phyloP scores from a whole-genome alignment of 164 flowering plant genomes.

The Vitis rupestris region DNA sequence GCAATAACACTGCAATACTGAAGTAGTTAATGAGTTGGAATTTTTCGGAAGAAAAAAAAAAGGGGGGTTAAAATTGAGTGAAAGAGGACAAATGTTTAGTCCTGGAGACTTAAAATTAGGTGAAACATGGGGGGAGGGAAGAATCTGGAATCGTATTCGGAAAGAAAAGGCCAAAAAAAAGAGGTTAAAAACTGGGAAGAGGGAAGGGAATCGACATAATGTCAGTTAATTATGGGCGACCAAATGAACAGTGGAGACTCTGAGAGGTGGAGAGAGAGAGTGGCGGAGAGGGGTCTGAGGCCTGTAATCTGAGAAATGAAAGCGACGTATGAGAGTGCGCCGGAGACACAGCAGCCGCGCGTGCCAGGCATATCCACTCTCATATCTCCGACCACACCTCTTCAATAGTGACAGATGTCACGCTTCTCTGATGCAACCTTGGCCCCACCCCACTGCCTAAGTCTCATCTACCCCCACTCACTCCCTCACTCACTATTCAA shows the following conservation, averaged over 20 bases:
- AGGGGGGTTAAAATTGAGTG: too few species aligned
- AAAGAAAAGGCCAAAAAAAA: constrained; percentile 16
- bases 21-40: too few species aligned
- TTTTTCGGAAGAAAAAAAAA: too few species aligned
- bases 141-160: constrained; percentile 1
- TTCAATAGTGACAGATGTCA: constrained; percentile 1
- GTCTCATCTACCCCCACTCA: too few species aligned
- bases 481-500: too few species aligned
- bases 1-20: too few species aligned
- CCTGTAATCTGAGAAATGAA: constrained; percentile 3
- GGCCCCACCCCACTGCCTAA: not conserved
- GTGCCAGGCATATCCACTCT: constrained; percentile 11
- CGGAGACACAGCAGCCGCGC: constrained; percentile 17
- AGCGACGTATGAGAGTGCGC: constrained; percentile 20
- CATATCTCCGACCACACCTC: constrained; percentile 7
- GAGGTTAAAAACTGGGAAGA: not conserved
- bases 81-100: too few species aligned
- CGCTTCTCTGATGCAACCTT: not conserved
- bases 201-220: not conserved
- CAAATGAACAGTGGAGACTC: not conserved
- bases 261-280: too few species aligned
- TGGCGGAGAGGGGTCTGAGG: too few species aligned
- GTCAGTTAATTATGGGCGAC: constrained; percentile 12
- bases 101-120: too few species aligned
- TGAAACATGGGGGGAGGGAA: not conserved